phyloP scores from a whole-genome alignment of 1,284 basidiomycete genomes.

The Jaminaea rosea region DNA sequence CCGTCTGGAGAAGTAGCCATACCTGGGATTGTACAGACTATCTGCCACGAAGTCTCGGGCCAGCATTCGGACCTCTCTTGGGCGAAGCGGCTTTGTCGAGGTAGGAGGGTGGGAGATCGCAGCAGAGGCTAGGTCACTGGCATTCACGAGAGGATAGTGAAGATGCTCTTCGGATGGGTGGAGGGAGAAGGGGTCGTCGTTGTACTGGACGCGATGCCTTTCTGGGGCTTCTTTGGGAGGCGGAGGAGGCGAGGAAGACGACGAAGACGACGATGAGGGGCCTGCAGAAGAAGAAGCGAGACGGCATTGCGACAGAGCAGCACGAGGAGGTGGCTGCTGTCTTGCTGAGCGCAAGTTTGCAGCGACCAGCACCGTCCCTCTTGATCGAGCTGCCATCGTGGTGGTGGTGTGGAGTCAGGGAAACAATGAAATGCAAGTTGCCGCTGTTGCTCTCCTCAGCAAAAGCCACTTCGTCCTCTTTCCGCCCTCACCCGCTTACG shows the following conservation, averaged over 20 bases:
- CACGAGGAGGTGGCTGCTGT: no score
- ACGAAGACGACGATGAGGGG: slow-evolving; percentile 4
- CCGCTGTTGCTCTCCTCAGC: no score
- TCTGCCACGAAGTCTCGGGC: slow-evolving; percentile 95
- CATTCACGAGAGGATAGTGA: slow-evolving; percentile 29
- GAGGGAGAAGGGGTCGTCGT: slow-evolving; percentile 39
- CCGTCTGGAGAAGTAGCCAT: slow-evolving; percentile 72
- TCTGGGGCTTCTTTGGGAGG: slow-evolving; percentile 7
- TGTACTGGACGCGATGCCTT: slow-evolving; percentile 41
- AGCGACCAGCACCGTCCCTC: no score
- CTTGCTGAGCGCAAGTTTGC: no score
- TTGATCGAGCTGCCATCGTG: no score
- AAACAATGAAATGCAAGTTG: no score
- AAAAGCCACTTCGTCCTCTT: no score
- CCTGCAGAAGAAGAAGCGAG: slow-evolving; percentile 6
- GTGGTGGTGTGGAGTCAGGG: no score
- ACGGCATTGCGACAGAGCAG: no score
- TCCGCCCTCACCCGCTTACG: no score
- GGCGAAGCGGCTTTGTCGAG: slow-evolving; percentile 50
- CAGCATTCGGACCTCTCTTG: slow-evolving; percentile 80
- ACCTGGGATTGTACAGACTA: slow-evolving; percentile 88
- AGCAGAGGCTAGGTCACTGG: slow-evolving; percentile 15
- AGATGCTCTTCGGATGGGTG: slow-evolving; percentile 31
- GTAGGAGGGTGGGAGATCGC: no score
- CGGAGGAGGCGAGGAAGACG: background rate